Evolutionary conservation across 2,329 filamentous ascomycete genomes (phyloP).

Genomic region (Hymenoscyphus scutula): DNA sequence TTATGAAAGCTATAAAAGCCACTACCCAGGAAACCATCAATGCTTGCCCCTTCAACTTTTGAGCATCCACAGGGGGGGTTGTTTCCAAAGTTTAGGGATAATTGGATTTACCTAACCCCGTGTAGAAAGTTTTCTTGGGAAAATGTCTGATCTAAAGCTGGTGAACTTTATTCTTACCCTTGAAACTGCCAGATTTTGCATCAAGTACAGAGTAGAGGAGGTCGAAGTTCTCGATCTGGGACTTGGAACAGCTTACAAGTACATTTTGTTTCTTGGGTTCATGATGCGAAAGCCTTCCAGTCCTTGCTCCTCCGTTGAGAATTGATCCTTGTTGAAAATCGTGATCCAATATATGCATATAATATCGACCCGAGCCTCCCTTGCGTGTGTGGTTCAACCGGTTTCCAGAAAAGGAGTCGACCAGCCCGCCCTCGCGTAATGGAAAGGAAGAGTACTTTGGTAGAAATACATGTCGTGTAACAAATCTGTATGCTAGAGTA

Average conservation of each 20-base stretch:
- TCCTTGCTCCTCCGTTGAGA: conserved; percentile 15
- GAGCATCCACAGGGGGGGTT: neutral
- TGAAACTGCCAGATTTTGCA: neutral
- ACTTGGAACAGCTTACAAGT: neutral
- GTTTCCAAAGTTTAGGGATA: neutral
- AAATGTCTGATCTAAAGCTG: neutral
- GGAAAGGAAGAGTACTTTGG: too few species aligned
- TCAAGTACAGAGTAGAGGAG: too few species aligned
- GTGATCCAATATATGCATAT: conserved; percentile 33
- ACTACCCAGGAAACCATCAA: neutral
- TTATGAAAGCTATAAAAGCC: neutral
- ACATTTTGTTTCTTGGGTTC: neutral
- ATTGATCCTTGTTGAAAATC: conserved; percentile 27
- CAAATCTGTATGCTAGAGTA: conserved; percentile 7
- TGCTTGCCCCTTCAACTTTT: neutral
- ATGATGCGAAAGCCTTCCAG: conserved; percentile 5
- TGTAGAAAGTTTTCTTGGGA: neutral
- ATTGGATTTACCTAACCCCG: neutral
- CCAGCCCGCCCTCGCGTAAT: too few species aligned
- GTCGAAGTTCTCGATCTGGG: neutral
- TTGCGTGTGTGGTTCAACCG: conserved; percentile 12
- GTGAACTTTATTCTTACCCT: neutral
- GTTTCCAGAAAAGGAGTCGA: neutral
- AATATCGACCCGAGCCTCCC: conserved; percentile 19
- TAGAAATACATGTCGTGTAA: conserved; percentile 19